Base-by-base conservation (phyloP, 345 rosid genomes). In the Melaleuca quinquenervia region DNA sequence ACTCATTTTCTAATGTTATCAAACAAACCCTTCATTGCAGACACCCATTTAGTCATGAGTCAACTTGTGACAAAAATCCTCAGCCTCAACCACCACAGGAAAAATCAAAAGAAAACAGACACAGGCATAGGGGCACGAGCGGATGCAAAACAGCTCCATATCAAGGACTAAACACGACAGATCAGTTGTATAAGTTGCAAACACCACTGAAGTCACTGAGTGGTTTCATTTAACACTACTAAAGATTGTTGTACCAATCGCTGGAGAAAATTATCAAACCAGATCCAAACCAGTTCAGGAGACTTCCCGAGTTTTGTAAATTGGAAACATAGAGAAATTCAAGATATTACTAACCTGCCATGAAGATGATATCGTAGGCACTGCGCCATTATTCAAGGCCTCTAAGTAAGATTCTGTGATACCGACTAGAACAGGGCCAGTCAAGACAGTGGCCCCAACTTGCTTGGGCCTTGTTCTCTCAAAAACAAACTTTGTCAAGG, bases 391-490 rank as follows among this genome's bases (percentile, higher is more conserved):
- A 87, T 98, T 98, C 70, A 96, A 91, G 49, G 99, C 99, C 92
- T 94, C 97, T 86, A 98, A 91, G 87, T 96, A 98, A 85, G 99
- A 94, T 91, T 95, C 92, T 10, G 93, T 98, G 53, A 98, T 90
- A 83, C 98, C 99, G 76, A 96, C 94, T 89, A 96, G 98, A 88
- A 98, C 87, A 27, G 99, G 99, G 52, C 99, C 99, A 0, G 98
- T 96, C 98, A 98, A 89, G 84, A 94, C 86, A 27, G 98, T 96
- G 87, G 98, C 94, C 85, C 98, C 99, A 5, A 96, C 87, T 89
- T 98, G 99, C 93, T 98, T 98, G 36, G 98, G 99, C 90, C 99
- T 94, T 52, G 99, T 96, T 90, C 95, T 94, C 97, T 98, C 98
- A 89, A 96, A 96, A 89, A 98, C 98, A 91, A 96, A 96, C 89